A percentile compares a stretch with the other conserved stretches of the same genome.
Conservation (phyloP, 2,329 filamentous ascomycete species). For the Xylaria multiplex region DNA sequence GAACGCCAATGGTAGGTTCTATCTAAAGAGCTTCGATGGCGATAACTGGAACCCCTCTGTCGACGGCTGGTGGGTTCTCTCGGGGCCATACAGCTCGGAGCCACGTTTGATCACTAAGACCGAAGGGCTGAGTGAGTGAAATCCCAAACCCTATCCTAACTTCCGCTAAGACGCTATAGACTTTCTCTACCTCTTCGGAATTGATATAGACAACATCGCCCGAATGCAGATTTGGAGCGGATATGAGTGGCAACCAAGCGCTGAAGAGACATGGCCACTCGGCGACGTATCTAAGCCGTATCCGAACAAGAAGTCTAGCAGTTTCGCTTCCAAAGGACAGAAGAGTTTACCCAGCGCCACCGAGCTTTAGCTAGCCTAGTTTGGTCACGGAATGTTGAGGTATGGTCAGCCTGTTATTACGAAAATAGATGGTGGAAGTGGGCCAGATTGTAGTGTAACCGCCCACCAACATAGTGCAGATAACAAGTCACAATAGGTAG, state of each 20-base stretch:
- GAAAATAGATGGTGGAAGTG: background rate
- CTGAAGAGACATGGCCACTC: conserved; percentile 36
- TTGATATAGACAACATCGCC: conserved; percentile 19
- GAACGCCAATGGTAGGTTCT: conserved; percentile 25
- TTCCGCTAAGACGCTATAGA: conserved; percentile 20
- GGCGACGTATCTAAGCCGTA: conserved; percentile 34
- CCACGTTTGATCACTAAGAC: conserved; percentile 32
- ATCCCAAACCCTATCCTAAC: background rate
- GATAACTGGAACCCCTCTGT: conserved; percentile 36
- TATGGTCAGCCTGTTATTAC: conserved; percentile 30
- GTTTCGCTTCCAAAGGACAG: background rate
- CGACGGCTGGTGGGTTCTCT: conserved; percentile 33
- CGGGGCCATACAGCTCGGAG: conserved; percentile 37
- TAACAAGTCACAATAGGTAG: background rate
- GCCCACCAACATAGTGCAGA: background rate
- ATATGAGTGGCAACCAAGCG: conserved; percentile 37
- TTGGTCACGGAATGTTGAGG: background rate
- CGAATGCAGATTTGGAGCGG: conserved; percentile 40
- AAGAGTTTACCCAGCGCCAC: background rate
- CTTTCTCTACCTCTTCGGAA: conserved; percentile 39
- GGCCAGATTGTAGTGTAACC: background rate
- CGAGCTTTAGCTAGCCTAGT: conserved; percentile 16
- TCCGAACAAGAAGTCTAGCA: background rate
- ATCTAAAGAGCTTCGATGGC: conserved; percentile 38
- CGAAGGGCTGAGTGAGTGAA: conserved; percentile 29